phyloP scores from a whole-genome alignment of 768 basidiomycete genomes.

The Lactifluus rugatus region DNA sequence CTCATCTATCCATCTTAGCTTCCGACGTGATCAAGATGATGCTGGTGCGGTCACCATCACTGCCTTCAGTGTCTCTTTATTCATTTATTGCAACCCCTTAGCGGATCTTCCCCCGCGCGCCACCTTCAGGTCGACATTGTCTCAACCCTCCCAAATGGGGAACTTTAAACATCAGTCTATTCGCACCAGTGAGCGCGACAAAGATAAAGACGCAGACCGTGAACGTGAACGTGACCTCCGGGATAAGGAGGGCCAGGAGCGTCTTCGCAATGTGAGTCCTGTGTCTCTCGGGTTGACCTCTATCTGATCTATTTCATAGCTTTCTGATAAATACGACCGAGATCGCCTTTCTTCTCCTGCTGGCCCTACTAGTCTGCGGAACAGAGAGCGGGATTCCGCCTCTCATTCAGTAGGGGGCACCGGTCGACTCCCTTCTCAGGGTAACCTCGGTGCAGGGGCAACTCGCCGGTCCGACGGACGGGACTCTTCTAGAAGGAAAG shows the following conservation, averaged over 20 bases:
- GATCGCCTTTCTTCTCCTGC: constrained; percentile 55
- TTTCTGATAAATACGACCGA: constrained; percentile 83
- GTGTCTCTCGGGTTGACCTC: constrained; percentile 5
- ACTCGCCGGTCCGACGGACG: constrained; percentile 49
- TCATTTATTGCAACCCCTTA: constrained; percentile 4
- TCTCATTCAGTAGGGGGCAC: constrained; percentile 45
- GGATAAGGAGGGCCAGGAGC: constrained; percentile 71
- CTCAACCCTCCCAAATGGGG: constrained; percentile 87
- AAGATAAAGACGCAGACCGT: constrained; percentile 33
- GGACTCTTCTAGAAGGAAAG: constrained; percentile 56
- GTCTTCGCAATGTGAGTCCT: constrained; percentile 58
- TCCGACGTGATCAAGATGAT: constrained; percentile 70
- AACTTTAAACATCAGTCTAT: constrained; percentile 85
- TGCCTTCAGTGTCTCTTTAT: background rate
- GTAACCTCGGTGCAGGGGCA: constrained; percentile 26
- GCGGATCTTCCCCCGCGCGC: constrained; percentile 49
- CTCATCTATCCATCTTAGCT: constrained; percentile 33
- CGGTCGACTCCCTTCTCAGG: constrained; percentile 31
- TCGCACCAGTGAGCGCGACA: constrained; percentile 50
- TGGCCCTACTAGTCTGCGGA: constrained; percentile 36
- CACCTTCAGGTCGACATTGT: constrained; percentile 58
- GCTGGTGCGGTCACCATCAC: constrained; percentile 36
- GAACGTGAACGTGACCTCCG: constrained; percentile 46
- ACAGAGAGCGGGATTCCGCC: constrained; percentile 58
- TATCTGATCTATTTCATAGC: constrained; percentile 32